Conservation (phyloP, 371 early-diverging fungal genomes). For the Mucor sp. region DNA sequence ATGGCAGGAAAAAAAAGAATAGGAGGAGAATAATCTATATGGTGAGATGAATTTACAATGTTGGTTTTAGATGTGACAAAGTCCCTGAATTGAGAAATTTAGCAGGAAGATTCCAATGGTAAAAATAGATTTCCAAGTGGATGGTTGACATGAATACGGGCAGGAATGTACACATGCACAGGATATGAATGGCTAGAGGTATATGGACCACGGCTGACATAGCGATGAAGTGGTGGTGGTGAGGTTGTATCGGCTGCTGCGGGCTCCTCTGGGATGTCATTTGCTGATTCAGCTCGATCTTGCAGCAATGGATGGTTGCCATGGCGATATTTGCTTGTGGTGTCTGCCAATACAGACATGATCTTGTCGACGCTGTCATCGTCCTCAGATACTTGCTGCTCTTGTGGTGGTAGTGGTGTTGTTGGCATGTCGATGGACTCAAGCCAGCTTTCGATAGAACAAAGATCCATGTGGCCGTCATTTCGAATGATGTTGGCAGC, state of each 20-base stretch:
- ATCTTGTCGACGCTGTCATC: neutral
- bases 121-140: conserved; percentile 2
- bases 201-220: neutral
- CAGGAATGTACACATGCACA: neutral
- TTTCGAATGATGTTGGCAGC: conserved; percentile 16
- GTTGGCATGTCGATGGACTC: neutral
- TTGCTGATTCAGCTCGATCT: neutral
- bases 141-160: neutral
- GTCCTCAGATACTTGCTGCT: neutral
- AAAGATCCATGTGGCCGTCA: conserved; percentile 7
- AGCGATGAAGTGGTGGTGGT: neutral
- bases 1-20: neutral
- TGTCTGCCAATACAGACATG: neutral
- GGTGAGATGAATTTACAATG: neutral
- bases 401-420: neutral
- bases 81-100: neutral
- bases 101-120: neutral
- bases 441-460: conserved; percentile 14
- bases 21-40: neutral
- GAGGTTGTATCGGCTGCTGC: neutral
- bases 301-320: neutral
- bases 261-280: neutral
- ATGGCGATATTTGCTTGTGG: neutral
- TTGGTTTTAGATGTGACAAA: neutral
- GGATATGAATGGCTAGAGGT: neutral